These are phyloP conservation scores for Penicillium waksmanii DNA, from an alignment of 495 filamentous ascomycete genomes.

Conservation along the genomic window DNA sequence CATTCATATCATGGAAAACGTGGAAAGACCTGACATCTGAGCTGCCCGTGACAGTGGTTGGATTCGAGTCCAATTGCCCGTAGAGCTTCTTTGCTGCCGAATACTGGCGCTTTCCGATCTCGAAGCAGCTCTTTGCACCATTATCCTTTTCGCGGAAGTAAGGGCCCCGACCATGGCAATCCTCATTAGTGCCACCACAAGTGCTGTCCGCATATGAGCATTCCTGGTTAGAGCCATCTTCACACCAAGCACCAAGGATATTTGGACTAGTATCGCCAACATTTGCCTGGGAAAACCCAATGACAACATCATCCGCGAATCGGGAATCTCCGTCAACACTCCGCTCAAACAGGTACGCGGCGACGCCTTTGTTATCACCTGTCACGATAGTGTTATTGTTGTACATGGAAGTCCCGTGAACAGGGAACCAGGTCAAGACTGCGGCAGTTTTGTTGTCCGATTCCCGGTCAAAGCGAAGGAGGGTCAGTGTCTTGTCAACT, in stretches of 20 bases:
- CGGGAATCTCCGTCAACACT: conserved; percentile 56
- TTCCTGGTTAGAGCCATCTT: conserved; percentile 68
- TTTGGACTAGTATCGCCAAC: conserved; percentile 95
- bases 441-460: conserved; percentile 76
- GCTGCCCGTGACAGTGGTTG: conserved; percentile 53
- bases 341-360: conserved; percentile 83
- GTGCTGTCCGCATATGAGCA: conserved; percentile 78
- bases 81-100: conserved; percentile 65
- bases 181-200: conserved; percentile 73
- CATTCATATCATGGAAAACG: conserved; percentile 73
- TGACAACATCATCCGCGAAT: conserved; percentile 73
- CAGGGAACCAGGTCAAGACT: conserved; percentile 89
- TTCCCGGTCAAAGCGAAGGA: conserved; percentile 77
- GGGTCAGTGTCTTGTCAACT: conserved; percentile 85
- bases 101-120: conserved; percentile 72
- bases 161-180: conserved; percentile 86
- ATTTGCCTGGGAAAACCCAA: conserved; percentile 93
- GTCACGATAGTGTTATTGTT: conserved; percentile 92
- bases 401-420: conserved; percentile 89
- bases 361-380: conserved; percentile 96
- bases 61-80: conserved; percentile 49
- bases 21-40: conserved; percentile 72
- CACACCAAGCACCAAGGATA: conserved; percentile 80
- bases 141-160: conserved; percentile 71
- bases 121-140: conserved; percentile 73